Evolutionary conservation across 495 filamentous ascomycete species (phyloP).

Genomic region (Aspergillus affinis): DNA sequence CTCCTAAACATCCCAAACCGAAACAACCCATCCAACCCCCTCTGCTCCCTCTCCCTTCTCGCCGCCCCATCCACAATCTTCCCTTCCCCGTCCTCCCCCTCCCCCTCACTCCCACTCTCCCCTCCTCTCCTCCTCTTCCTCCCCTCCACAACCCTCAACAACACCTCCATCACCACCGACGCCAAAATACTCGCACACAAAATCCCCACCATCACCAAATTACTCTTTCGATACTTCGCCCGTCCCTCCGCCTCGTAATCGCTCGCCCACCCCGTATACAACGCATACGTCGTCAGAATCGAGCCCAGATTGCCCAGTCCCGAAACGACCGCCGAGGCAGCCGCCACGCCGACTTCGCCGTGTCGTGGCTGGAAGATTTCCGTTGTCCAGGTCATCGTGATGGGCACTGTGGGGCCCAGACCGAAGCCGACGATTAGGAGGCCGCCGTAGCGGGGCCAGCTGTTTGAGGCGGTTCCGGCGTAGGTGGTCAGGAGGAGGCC

Average conservation of each 20-base stretch:
- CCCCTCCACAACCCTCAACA: conserved; percentile 63
- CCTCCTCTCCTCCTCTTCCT: conserved; percentile 49
- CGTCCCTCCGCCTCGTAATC: conserved; percentile 64
- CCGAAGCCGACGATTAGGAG: conserved; percentile 91
- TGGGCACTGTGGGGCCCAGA: conserved; percentile 86
- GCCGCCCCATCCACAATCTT: conserved; percentile 69
- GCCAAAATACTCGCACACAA: conserved; percentile 73
- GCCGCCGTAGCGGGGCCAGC: conserved; percentile 85
- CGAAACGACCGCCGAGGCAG: conserved; percentile 80
- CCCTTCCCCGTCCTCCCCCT: conserved; percentile 49
- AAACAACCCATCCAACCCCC: conserved; percentile 61
- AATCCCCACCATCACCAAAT: conserved; percentile 85
- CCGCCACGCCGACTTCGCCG: conserved; percentile 89
- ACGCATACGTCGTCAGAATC: conserved; percentile 83
- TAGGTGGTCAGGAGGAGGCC: conserved; percentile 81
- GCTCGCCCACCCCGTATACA: conserved; percentile 81
- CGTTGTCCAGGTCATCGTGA: conserved; percentile 90
- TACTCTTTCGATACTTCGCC: conserved; percentile 77
- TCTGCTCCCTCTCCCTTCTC: conserved; percentile 63
- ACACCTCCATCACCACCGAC: conserved; percentile 63
- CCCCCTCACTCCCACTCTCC: conserved; percentile 35
- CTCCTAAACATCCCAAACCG: conserved; percentile 12
- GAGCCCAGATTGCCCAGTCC: conserved; percentile 83
- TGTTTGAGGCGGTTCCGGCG: conserved; percentile 58
- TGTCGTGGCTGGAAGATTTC: conserved; percentile 89